These are phyloP conservation scores for Trifolium repens DNA, from an alignment of 306 rosid genomes.

Conservation along the genomic window DNA sequence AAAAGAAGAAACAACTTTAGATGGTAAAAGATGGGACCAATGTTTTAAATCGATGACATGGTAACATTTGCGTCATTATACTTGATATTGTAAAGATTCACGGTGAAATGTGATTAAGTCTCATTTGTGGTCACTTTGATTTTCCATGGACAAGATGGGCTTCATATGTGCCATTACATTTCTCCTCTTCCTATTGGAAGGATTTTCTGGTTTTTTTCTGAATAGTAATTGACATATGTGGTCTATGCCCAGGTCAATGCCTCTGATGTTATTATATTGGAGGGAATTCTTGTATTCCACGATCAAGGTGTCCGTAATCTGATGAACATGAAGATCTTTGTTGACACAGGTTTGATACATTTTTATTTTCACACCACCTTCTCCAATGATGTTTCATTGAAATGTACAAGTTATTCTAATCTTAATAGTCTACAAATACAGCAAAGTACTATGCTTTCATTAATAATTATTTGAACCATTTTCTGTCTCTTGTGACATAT, in stretches of 20 bases:
- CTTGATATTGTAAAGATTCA: neutral
- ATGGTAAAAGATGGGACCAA: slow-evolving; percentile 2
- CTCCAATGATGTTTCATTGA: slow-evolving; percentile 5
- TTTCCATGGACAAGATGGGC: neutral
- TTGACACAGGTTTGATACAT: slow-evolving; percentile 74
- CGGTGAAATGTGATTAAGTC: neutral
- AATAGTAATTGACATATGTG: slow-evolving; percentile 29
- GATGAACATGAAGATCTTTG: slow-evolving; percentile 98
- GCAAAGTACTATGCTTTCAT: neutral
- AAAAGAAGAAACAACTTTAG: neutral
- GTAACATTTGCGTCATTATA: neutral
- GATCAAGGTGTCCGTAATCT: slow-evolving; percentile 88
- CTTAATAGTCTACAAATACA: neutral
- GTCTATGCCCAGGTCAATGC: slow-evolving; percentile 77
- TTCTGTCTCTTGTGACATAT: slow-evolving; percentile 21
- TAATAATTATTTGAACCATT: slow-evolving; percentile 14
- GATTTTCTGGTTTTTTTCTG: slow-evolving; percentile 28
- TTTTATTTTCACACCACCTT: slow-evolving; percentile 12
- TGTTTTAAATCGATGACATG: neutral
- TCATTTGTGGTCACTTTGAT: neutral
- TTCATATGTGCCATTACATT: slow-evolving; percentile 2
- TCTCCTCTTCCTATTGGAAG: neutral
- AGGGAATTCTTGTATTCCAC: slow-evolving; percentile 97
- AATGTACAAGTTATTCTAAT: neutral
- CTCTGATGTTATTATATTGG: slow-evolving; percentile 94